Conservation (phyloP, 176 grass and related monocot genomes). For the Cocos nucifera region DNA sequence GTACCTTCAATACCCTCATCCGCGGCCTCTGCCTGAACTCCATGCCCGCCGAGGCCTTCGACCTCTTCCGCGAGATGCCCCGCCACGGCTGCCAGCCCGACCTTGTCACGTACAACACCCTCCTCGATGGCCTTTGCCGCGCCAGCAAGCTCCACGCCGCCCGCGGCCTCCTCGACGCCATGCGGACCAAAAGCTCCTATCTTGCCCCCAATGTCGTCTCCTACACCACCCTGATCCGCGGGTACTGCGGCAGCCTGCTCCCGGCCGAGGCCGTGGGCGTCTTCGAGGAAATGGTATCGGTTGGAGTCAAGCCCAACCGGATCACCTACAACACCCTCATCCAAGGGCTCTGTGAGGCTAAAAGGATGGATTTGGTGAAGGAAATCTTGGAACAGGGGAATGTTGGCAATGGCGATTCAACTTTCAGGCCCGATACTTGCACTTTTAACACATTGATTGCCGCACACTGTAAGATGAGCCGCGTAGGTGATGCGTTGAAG, state of each 20-base stretch:
- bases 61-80: slow-evolving; percentile 44
- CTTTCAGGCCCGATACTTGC: slow-evolving; percentile 71
- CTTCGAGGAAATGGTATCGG: slow-evolving; percentile 40
- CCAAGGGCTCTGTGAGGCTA: slow-evolving; percentile 67
- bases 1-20: slow-evolving; percentile 73
- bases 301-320: slow-evolving; percentile 40
- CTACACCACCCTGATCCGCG: slow-evolving; percentile 78
- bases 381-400: slow-evolving; percentile 24
- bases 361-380: slow-evolving; percentile 81
- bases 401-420: background rate
- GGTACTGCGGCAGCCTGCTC: slow-evolving; percentile 36
- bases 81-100: slow-evolving; percentile 50
- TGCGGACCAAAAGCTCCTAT: slow-evolving; percentile 17
- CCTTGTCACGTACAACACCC: slow-evolving; percentile 64
- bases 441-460: slow-evolving; percentile 69
- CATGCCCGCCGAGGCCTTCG: slow-evolving; percentile 27
- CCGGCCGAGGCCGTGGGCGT: slow-evolving; percentile 37
- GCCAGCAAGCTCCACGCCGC: slow-evolving; percentile 37
- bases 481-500: slow-evolving; percentile 40
- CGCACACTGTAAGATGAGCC: slow-evolving; percentile 31
- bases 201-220: slow-evolving; percentile 52
- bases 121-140: slow-evolving; percentile 47
- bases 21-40: slow-evolving; percentile 58
- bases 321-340: slow-evolving; percentile 91
- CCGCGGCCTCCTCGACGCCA: slow-evolving; percentile 58